Percentiles rank a stretch among this genome's conserved stretches.
These are phyloP conservation scores for Dothideomycetes sp. DNA, from an alignment of 2,329 filamentous ascomycete species.

Conservation along the genomic window DNA sequence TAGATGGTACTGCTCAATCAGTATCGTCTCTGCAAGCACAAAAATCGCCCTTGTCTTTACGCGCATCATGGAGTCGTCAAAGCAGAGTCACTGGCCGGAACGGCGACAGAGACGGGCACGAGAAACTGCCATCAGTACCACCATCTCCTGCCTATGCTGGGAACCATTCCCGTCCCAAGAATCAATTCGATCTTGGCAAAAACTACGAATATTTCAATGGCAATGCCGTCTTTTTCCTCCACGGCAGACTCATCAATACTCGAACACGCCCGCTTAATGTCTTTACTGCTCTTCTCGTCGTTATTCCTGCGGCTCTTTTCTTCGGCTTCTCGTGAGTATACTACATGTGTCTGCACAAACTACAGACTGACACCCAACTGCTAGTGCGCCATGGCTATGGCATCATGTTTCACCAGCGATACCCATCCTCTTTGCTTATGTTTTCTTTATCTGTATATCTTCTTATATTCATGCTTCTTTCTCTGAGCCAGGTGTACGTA, in stretches of 20 bases:
- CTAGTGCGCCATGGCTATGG: conserved; percentile 72
- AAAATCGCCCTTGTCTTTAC: conserved; percentile 46
- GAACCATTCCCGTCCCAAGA: conserved; percentile 29
- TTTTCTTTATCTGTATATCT: conserved; percentile 84
- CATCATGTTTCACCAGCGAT: conserved; percentile 76
- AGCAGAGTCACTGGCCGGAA: conserved; percentile 13
- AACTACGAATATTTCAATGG: conserved; percentile 92
- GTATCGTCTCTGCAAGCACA: conserved; percentile 5
- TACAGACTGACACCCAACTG: background rate
- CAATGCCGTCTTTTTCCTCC: conserved; percentile 82
- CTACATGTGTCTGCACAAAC: background rate
- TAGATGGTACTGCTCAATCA: conserved; percentile 1
- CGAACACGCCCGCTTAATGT: conserved; percentile 81
- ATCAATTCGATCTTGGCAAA: conserved; percentile 46
- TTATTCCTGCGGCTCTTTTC: conserved; percentile 73
- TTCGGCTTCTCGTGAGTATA: conserved; percentile 62
- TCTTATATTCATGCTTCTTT: conserved; percentile 90
- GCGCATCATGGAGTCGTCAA: conserved; percentile 14
- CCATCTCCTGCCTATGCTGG: conserved; percentile 57
- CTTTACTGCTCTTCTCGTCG: conserved; percentile 69
- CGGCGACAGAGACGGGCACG: conserved; percentile 45
- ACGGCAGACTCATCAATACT: conserved; percentile 81
- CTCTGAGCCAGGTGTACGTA: conserved; percentile 89
- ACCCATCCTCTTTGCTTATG: conserved; percentile 79
- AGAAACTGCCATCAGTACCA: conserved; percentile 73